These are phyloP conservation scores for Auricularia cornea DNA, from an alignment of 768 basidiomycete genomes.

Conservation along the genomic window DNA sequence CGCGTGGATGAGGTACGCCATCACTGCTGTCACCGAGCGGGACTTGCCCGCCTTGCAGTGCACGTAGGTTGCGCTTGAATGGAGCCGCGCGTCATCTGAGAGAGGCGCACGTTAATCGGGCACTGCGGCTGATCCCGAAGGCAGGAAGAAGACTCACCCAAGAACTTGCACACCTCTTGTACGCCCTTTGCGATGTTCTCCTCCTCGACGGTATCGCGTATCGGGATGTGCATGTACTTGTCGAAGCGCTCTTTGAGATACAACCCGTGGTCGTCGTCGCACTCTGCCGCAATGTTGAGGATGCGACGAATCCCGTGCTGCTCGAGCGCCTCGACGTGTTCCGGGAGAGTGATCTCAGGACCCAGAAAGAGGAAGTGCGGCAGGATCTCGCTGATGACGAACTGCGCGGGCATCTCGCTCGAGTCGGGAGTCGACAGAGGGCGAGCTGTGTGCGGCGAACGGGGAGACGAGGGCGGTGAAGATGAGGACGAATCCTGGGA, in stretches of 20 bases:
- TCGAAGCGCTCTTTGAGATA: slow-evolving; percentile 64
- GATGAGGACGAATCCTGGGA: neutral
- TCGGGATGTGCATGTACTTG: slow-evolving; percentile 77
- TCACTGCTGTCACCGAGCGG: slow-evolving; percentile 90
- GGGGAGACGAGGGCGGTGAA: neutral
- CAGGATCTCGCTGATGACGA: slow-evolving; percentile 83
- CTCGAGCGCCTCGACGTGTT: slow-evolving; percentile 69
- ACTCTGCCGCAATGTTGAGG: slow-evolving; percentile 86
- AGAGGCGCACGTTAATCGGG: too few relatives aligned
- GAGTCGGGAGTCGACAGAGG: neutral
- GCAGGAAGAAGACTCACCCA: too few relatives aligned
- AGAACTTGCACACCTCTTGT: slow-evolving; percentile 73
- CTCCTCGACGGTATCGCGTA: slow-evolving; percentile 95
- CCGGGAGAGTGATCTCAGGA: slow-evolving; percentile 67
- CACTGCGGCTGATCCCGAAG: too few relatives aligned
- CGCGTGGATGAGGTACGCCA: slow-evolving; percentile 95
- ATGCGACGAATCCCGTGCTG: slow-evolving; percentile 77
- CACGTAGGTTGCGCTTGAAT: slow-evolving; percentile 84
- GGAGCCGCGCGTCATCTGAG: slow-evolving; percentile 83
- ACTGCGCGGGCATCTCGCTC: slow-evolving; percentile 23
- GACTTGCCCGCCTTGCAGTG: slow-evolving; percentile 97
- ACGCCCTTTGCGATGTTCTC: slow-evolving; percentile 77
- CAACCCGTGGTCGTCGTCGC: slow-evolving; percentile 75
- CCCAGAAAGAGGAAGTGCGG: slow-evolving; percentile 88
- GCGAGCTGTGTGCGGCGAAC: neutral